Evolutionary conservation across 108 stramenopile species (phyloP).

Genomic region (Nitzschia sp.): DNA sequence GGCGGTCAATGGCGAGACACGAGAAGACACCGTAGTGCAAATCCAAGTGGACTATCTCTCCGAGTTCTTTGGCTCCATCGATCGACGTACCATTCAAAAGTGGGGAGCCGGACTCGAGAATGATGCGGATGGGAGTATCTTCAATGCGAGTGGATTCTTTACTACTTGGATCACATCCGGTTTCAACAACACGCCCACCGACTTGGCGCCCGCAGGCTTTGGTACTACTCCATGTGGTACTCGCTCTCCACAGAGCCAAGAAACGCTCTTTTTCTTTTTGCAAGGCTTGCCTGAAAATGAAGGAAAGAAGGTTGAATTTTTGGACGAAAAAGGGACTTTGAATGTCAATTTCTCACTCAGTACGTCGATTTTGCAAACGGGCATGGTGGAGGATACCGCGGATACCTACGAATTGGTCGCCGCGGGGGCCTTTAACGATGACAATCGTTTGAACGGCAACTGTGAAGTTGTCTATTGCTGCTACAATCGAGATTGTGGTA

Average conservation of each 20-base stretch:
- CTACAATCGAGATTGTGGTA: constrained; percentile 10
- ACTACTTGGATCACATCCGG: constrained; percentile 18
- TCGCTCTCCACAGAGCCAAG: constrained; percentile 1
- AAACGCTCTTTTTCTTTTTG: constrained; percentile 15
- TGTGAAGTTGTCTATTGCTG: constrained; percentile 13
- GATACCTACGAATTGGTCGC: constrained; percentile 3
- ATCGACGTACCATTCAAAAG: constrained; percentile 2
- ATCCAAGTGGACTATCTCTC: constrained; percentile 22
- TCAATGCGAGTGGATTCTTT: constrained; percentile 18
- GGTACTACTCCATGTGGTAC: constrained; percentile 20
- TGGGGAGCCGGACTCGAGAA: constrained; percentile 29
- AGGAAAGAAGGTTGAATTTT: neutral
- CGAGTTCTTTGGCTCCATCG: constrained; percentile 1
- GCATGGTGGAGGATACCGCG: constrained; percentile 1
- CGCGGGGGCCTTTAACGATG: neutral
- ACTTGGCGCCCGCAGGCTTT: constrained; percentile 7
- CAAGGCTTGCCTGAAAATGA: constrained; percentile 10
- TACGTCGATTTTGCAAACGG: constrained; percentile 5
- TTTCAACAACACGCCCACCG: constrained; percentile 6
- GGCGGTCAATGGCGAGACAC: constrained; percentile 6
- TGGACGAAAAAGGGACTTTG: neutral
- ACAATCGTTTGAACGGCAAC: constrained; percentile 5
- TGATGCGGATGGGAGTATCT: constrained; percentile 1
- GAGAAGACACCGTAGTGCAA: constrained; percentile 10
- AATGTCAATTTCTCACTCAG: constrained; percentile 11